Evolutionary conservation across 176 grass and related monocot genomes (phyloP).

Genomic region (Lolium perenne): DNA sequence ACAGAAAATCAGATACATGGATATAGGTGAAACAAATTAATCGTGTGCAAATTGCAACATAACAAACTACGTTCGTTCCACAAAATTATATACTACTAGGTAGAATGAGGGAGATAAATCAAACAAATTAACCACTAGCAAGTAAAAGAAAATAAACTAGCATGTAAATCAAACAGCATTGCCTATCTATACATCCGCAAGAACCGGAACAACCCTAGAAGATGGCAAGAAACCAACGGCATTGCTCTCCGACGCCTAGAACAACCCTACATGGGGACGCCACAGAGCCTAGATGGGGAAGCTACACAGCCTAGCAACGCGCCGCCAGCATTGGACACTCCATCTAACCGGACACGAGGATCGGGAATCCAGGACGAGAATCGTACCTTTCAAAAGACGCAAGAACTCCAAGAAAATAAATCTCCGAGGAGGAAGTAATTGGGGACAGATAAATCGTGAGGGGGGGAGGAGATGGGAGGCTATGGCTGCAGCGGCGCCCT

Average conservation of each 20-base stretch:
- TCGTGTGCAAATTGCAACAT: neutral
- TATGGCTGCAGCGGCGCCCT: constrained; percentile 2
- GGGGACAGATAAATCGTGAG: neutral
- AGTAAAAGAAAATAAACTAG: neutral
- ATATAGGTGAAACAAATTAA: neutral
- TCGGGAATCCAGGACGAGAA: neutral
- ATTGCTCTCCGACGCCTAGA: constrained; percentile 2
- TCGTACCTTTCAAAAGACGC: neutral
- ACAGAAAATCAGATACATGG: neutral
- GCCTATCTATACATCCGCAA: neutral
- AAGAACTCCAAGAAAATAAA: neutral
- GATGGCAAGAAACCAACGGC: neutral
- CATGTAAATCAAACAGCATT: neutral
- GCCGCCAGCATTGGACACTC: neutral
- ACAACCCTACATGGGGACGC: neutral
- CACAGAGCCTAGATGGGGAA: neutral
- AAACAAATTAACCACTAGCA: neutral
- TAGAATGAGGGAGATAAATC: neutral
- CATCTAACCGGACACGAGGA: neutral
- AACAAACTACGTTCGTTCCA: neutral
- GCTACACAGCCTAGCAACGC: neutral
- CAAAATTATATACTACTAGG: neutral
- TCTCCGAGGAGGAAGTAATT: neutral
- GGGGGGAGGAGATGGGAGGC: neutral
- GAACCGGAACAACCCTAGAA: neutral